Conservation (phyloP, 768 basidiomycete genomes). For the Hortiboletus flavorubellus region DNA sequence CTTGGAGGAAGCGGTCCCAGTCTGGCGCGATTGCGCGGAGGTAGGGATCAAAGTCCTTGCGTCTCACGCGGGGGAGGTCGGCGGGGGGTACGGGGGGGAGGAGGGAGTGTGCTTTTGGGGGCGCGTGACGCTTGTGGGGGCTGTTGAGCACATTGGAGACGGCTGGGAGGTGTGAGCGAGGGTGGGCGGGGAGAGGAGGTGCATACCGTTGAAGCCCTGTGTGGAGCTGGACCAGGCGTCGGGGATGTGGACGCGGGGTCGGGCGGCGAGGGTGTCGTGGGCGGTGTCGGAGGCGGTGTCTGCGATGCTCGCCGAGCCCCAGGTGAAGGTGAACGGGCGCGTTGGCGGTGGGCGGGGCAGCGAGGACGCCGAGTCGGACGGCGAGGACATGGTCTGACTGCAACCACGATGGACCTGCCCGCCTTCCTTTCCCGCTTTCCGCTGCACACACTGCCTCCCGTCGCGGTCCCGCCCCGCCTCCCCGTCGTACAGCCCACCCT, state of each 20-base stretch:
- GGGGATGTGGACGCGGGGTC: conserved; percentile 42
- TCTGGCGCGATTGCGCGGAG: conserved; percentile 67
- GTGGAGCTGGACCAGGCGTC: conserved; percentile 74
- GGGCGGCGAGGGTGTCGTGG: conserved; percentile 51
- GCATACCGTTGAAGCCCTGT: conserved; percentile 86
- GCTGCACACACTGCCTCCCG: conserved; percentile 47
- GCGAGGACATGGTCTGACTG: conserved; percentile 38
- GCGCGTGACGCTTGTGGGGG: conserved; percentile 78
- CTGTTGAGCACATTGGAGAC: conserved; percentile 93
- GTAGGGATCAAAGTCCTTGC: conserved; percentile 85
- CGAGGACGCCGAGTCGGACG: conserved; percentile 59
- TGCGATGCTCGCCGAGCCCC: conserved; percentile 77
- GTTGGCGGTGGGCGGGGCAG: conserved; percentile 44
- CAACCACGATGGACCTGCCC: conserved; percentile 35
- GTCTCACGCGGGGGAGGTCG: conserved; percentile 73
- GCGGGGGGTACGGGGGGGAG: conserved; percentile 70
- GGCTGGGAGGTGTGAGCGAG: conserved; percentile 45
- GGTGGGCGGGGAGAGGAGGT: not conserved
- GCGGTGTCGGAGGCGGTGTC: conserved; percentile 63
- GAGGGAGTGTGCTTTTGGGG: conserved; percentile 83
- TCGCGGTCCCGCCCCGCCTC: conserved; percentile 27
- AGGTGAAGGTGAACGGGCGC: conserved; percentile 69
- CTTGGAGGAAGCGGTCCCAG: conserved; percentile 70
- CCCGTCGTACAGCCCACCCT: conserved; percentile 44
- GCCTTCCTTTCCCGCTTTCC: conserved; percentile 59